These are phyloP conservation scores for Fomitopsis pulvina DNA, from an alignment of 768 basidiomycete genomes.

Conservation along the genomic window DNA sequence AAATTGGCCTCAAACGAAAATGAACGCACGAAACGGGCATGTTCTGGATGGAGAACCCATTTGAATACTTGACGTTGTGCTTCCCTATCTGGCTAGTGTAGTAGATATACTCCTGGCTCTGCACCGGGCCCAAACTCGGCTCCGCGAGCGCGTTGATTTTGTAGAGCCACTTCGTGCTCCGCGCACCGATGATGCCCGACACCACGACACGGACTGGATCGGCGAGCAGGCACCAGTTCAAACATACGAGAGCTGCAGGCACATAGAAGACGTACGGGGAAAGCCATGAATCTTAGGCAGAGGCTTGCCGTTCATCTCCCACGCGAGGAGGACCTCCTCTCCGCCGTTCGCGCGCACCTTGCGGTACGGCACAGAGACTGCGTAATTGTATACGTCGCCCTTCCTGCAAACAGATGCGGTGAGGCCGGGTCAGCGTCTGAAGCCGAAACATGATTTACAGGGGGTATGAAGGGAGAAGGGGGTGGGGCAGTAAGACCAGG, in stretches of 20 bases:
- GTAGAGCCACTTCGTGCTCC: conserved; percentile 49
- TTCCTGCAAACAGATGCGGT: conserved; percentile 28
- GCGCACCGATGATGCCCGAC: conserved; percentile 48
- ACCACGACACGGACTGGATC: conserved; percentile 37
- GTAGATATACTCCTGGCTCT: conserved; percentile 47
- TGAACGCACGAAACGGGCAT: conserved; percentile 52
- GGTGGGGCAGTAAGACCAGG: not conserved
- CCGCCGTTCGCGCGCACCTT: conserved; percentile 37
- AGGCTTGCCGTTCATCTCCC: conserved; percentile 45
- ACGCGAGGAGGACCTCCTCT: conserved; percentile 46
- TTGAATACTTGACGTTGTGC: conserved; percentile 45
- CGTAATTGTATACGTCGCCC: conserved; percentile 33
- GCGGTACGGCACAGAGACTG: conserved; percentile 43
- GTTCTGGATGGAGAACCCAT: conserved; percentile 50
- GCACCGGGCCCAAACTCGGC: conserved; percentile 45
- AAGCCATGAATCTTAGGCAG: conserved; percentile 46
- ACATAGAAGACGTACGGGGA: conserved; percentile 20
- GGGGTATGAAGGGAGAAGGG: not conserved
- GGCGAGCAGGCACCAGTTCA: not conserved
- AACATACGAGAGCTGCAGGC: not conserved
- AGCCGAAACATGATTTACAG: not conserved
- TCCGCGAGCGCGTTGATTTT: conserved; percentile 43
- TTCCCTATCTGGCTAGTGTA: conserved; percentile 45
- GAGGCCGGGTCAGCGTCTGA: not conserved
- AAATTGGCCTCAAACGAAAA: not conserved